phyloP scores from a whole-genome alignment of 768 basidiomycete genomes.

The Hygrophorus russula region DNA sequence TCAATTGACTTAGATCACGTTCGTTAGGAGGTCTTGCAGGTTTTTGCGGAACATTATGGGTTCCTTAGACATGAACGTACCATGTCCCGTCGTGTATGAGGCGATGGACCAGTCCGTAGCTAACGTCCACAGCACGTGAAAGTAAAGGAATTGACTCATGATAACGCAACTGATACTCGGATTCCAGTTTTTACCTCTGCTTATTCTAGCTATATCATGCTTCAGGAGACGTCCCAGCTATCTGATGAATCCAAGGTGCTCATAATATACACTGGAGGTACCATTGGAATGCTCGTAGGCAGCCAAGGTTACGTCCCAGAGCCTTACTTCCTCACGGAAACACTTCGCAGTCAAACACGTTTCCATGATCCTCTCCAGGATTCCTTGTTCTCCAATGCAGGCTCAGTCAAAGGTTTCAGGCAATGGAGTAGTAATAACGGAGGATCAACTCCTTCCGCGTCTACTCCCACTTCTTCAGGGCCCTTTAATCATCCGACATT shows the following conservation, averaged over 20 bases:
- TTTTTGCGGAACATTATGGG: not conserved
- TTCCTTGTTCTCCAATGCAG: constrained; percentile 74
- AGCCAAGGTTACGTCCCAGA: constrained; percentile 75
- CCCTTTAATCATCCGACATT: constrained; percentile 28
- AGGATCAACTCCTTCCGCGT: constrained; percentile 35
- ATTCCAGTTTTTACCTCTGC: too few relatives aligned
- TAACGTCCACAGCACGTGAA: too few relatives aligned
- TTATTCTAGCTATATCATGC: too few relatives aligned
- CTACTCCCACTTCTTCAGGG: constrained; percentile 7
- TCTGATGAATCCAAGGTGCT: constrained; percentile 73
- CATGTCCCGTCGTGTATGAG: too few relatives aligned
- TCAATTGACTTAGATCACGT: not conserved
- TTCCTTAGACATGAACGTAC: not conserved
- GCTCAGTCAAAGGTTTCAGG: constrained; percentile 69
- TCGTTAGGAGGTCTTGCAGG: too few relatives aligned
- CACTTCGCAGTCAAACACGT: constrained; percentile 67
- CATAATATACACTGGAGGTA: constrained; percentile 84
- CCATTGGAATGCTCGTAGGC: constrained; percentile 80
- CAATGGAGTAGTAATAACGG: constrained; percentile 60
- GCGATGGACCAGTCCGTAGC: too few relatives aligned
- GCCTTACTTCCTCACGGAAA: constrained; percentile 80
- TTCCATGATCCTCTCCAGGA: constrained; percentile 89
- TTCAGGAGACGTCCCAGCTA: constrained; percentile 17
- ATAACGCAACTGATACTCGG: too few relatives aligned
- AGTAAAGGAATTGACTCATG: too few relatives aligned